phyloP scores from a whole-genome alignment of 495 filamentous ascomycete species.

The Xylaria palmicola region DNA sequence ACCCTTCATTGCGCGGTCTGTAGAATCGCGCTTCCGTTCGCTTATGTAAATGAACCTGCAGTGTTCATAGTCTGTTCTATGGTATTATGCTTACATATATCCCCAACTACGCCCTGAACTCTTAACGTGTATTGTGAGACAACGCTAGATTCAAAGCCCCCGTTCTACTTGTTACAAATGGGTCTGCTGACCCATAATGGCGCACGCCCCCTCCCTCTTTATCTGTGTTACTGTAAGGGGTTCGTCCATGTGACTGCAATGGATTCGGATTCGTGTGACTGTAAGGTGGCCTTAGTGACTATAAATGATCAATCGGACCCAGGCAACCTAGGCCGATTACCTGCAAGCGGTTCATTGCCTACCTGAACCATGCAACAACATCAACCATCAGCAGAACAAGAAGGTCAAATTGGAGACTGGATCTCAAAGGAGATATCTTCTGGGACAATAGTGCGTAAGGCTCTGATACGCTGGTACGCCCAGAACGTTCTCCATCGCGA shows the following conservation, averaged over 20 bases:
- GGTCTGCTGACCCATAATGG: too few relatives aligned
- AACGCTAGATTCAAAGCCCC: too few relatives aligned
- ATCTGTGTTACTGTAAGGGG: too few relatives aligned
- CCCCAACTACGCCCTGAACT: not conserved
- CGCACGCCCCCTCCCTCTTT: too few relatives aligned
- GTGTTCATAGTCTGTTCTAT: not conserved
- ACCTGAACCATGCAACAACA: slow-evolving; percentile 4
- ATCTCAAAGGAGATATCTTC: slow-evolving; percentile 7
- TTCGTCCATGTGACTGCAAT: too few relatives aligned
- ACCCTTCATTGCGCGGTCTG: not conserved
- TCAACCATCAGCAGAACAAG: not conserved
- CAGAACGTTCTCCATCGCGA: not conserved
- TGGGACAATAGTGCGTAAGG: slow-evolving; percentile 11
- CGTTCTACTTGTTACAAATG: too few relatives aligned
- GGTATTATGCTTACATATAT: not conserved
- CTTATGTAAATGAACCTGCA: slow-evolving; percentile 7
- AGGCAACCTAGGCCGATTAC: not conserved
- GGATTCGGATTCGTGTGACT: too few relatives aligned
- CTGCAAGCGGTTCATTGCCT: not conserved
- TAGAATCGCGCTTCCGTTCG: not conserved
- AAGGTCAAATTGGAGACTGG: slow-evolving; percentile 7
- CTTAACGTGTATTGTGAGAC: not conserved
- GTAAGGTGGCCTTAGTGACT: too few relatives aligned
- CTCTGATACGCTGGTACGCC: slow-evolving; percentile 8
- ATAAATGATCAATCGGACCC: too few relatives aligned